Percentiles rank a stretch among this genome's conserved stretches.
These are phyloP conservation scores for Penicillium sclerotiorum DNA, from an alignment of 2,329 filamentous ascomycete species.

Conservation along the genomic window DNA sequence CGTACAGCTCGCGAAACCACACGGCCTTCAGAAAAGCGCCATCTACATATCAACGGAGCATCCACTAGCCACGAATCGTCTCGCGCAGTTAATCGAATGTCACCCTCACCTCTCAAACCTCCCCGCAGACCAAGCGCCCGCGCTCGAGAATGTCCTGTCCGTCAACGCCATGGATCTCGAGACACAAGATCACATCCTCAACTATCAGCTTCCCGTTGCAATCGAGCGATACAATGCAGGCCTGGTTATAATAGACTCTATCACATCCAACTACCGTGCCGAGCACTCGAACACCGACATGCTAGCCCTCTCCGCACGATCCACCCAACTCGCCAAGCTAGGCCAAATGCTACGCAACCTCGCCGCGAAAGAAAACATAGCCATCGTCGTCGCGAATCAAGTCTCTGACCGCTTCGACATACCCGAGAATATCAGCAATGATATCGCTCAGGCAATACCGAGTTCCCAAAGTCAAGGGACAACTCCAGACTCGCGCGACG, in stretches of 20 bases:
- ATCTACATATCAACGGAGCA: slow-evolving; percentile 96
- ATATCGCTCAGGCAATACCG: slow-evolving; percentile 1
- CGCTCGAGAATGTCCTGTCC: slow-evolving; percentile 75
- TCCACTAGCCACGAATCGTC: slow-evolving; percentile 75
- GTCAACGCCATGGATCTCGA: slow-evolving; percentile 88
- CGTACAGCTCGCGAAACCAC: slow-evolving; percentile 75
- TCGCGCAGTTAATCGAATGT: slow-evolving; percentile 73
- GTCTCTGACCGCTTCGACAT: slow-evolving; percentile 81
- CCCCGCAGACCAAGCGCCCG: slow-evolving; percentile 53
- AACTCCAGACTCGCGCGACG: slow-evolving; percentile 21
- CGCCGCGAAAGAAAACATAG: slow-evolving; percentile 72
- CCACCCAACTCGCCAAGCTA: slow-evolving; percentile 74
- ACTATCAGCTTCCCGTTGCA: slow-evolving; percentile 87
- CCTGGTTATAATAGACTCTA: slow-evolving; percentile 83
- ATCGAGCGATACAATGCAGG: slow-evolving; percentile 75
- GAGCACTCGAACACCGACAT: slow-evolving; percentile 60
- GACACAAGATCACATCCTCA: slow-evolving; percentile 90
- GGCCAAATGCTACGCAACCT: slow-evolving; percentile 73
- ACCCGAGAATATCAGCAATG: slow-evolving; percentile 13
- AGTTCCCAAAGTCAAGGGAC: slow-evolving; percentile 13
- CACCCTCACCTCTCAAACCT: slow-evolving; percentile 63
- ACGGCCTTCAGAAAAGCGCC: slow-evolving; percentile 70
- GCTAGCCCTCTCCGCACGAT: slow-evolving; percentile 69
- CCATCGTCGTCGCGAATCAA: slow-evolving; percentile 91
- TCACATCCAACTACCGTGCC: slow-evolving; percentile 93